A percentile compares a stretch with the other conserved stretches of the same genome.
These are phyloP conservation scores for Termitomyces sp. DNA, from an alignment of 768 basidiomycete genomes.

Conservation along the genomic window DNA sequence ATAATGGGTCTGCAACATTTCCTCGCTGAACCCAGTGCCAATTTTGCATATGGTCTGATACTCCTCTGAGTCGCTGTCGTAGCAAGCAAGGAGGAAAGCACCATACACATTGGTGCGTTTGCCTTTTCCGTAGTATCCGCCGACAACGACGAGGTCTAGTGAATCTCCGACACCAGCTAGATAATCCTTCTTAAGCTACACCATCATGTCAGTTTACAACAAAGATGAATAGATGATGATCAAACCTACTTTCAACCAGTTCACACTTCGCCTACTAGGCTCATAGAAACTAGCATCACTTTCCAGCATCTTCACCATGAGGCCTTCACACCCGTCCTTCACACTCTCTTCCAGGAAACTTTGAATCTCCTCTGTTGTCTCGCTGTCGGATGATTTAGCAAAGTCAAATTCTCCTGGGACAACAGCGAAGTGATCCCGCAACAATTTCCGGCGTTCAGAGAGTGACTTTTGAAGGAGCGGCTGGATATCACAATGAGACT, in stretches of 20 bases:
- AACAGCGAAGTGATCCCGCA: slow-evolving; percentile 74
- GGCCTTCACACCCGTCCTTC: slow-evolving; percentile 96
- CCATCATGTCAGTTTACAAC: slow-evolving; percentile 3
- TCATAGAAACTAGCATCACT: slow-evolving; percentile 91
- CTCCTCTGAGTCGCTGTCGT: slow-evolving; percentile 90
- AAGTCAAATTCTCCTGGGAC: slow-evolving; percentile 92
- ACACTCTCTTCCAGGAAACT: slow-evolving; percentile 93
- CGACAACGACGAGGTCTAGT: slow-evolving; percentile 95
- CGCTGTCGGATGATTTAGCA: slow-evolving; percentile 86
- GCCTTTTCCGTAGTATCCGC: slow-evolving; percentile 96
- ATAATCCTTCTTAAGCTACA: slow-evolving; percentile 97
- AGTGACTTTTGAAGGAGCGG: slow-evolving; percentile 78
- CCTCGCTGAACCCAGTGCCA: slow-evolving; percentile 97
- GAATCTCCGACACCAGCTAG: slow-evolving; percentile 96
- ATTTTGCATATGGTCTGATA: slow-evolving; percentile 99
- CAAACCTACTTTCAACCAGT: slow-evolving; percentile 88
- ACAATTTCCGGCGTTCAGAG: slow-evolving; percentile 68
- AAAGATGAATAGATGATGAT: not conserved
- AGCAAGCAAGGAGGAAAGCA: slow-evolving; percentile 96
- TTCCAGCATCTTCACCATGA: slow-evolving; percentile 99
- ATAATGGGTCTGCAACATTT: slow-evolving; percentile 76
- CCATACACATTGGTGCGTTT: slow-evolving; percentile 98
- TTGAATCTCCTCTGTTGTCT: slow-evolving; percentile 92
- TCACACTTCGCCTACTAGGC: slow-evolving; percentile 91
- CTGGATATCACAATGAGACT: slow-evolving; percentile 35